A percentile compares a stretch with the other conserved stretches of the same genome.
These are phyloP conservation scores for Fragaria vesca DNA, from an alignment of 306 rosid genomes.

Conservation along the genomic window DNA sequence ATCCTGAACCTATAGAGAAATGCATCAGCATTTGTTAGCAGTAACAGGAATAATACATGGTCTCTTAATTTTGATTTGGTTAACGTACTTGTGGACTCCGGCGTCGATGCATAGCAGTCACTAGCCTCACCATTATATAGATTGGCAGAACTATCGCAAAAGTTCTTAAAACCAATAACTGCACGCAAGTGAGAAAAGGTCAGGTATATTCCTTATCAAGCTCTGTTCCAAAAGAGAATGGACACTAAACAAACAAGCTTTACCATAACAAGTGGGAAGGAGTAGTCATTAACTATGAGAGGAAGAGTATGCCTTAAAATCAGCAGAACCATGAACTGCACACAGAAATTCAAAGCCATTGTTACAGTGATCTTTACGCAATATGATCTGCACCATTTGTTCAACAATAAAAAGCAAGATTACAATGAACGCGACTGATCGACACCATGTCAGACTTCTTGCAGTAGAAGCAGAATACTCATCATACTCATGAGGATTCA, in stretches of 20 bases:
- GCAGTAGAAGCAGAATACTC: constrained; percentile 58
- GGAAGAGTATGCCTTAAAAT: constrained; percentile 82
- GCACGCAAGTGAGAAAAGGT: constrained; percentile 1
- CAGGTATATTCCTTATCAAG: not conserved
- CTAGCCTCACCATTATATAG: constrained; percentile 59
- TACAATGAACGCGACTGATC: constrained; percentile 63
- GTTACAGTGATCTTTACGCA: not conserved
- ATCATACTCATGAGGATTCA: constrained; percentile 43
- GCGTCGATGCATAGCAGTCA: constrained; percentile 54
- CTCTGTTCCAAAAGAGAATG: not conserved
- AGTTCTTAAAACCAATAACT: constrained; percentile 63
- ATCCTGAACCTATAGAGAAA: constrained; percentile 34
- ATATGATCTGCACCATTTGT: not conserved
- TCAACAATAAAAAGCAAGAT: constrained; percentile 19
- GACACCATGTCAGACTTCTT: constrained; percentile 56
- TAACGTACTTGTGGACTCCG: constrained; percentile 49
- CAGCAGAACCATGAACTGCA: constrained; percentile 83
- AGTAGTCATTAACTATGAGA: constrained; percentile 45
- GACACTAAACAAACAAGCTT: constrained; percentile 1
- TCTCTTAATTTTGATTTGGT: not conserved
- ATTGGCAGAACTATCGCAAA: constrained; percentile 65
- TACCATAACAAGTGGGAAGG: constrained; percentile 72
- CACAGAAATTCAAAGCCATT: constrained; percentile 1
- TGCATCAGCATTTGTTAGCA: not conserved
- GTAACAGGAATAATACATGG: not conserved